A percentile compares a stretch with the other conserved stretches of the same genome.
Conservation (phyloP, 805 yeast species). For the Kuraishia borneana region DNA sequence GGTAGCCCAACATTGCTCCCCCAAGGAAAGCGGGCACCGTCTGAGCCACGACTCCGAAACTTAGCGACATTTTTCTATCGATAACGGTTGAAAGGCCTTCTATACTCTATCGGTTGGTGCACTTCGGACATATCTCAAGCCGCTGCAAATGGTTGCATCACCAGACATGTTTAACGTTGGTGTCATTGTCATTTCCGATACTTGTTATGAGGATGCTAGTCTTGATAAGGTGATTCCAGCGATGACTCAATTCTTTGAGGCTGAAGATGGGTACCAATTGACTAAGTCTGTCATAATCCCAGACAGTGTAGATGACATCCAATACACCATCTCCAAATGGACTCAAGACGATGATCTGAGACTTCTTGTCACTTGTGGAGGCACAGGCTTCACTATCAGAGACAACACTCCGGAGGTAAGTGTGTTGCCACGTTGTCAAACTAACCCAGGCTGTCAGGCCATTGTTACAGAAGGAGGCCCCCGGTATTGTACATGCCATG, state of each 20-base stretch:
- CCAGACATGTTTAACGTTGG: conserved; percentile 14
- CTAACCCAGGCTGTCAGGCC: conserved; percentile 23
- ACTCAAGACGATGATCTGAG: conserved; percentile 9
- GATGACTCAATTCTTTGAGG: conserved; percentile 8
- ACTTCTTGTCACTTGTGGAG: conserved; percentile 37
- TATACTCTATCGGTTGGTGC: no score
- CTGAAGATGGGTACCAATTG: conserved; percentile 5
- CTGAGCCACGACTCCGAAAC: no score
- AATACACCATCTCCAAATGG: conserved; percentile 15
- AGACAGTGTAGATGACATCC: conserved; percentile 23
- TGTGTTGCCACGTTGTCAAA: not conserved
- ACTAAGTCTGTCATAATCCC: conserved; percentile 17
- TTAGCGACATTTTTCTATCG: no score
- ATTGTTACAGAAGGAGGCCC: conserved; percentile 30
- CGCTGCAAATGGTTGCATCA: no score
- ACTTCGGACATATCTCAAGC: no score
- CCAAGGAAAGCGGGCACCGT: no score
- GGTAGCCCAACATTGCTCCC: no score
- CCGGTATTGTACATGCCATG: conserved; percentile 40
- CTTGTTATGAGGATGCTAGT: conserved; percentile 19
- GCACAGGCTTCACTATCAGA: conserved; percentile 35
- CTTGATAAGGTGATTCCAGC: conserved; percentile 22
- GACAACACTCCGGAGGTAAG: conserved; percentile 36
- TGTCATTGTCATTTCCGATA: conserved; percentile 29
- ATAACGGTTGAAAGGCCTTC: no score